Base-by-base conservation (phyloP, 1,284 basidiomycete genomes). In the Sporisorium exsertum region DNA sequence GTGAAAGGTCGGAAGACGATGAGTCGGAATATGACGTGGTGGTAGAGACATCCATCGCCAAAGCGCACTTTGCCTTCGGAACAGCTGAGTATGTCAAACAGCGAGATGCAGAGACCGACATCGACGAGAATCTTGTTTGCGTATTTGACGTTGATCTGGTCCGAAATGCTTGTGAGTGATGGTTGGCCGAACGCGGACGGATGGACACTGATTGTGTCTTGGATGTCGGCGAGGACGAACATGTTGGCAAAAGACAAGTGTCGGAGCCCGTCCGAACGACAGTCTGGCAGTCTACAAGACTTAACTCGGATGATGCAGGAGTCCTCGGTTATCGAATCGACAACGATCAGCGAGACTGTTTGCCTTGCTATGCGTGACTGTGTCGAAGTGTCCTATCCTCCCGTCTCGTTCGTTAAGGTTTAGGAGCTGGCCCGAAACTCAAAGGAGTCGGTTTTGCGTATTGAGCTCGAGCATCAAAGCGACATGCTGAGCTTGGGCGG, bases 21-120 rank as follows among this genome's bases (percentile, higher is more conserved):
- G 81, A 98, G 87, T 49, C 95, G 89, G 85, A 97, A 97, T 3
- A 92, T 89, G n/a, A 93, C 95, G 88, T 93, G 94, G 85, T 98
- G 95, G 91, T 94, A 98, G 81, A 96, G 88, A 84, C 92, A 92
- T 0, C 96, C 96, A 86, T 99, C 96, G 0, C 95, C 95, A 85
- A 96, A 97, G 29, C 94, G 89, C 12, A 98, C 91, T 73, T 92
- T 94, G 2, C 96, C 96, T 82, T 97, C 94, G 12, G 94, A 92
- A 2, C 91, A 92, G 75, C 93, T 90, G 0, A 91, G 88, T 26
- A 98, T 87, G 85, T 98, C 95, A 74, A 94, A 96, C 0, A 95
- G 90, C 59, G 91, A 92, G 60, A 98, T 90, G 79, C 94, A 95
- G 18, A 98, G 89, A 0, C 96, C 95, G 54, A 96, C 92, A 72